Evolutionary conservation across 306 rosid genomes (phyloP), one percentile per base, ranked within the genome.

Genomic region (Acacia acuminata): DNA sequence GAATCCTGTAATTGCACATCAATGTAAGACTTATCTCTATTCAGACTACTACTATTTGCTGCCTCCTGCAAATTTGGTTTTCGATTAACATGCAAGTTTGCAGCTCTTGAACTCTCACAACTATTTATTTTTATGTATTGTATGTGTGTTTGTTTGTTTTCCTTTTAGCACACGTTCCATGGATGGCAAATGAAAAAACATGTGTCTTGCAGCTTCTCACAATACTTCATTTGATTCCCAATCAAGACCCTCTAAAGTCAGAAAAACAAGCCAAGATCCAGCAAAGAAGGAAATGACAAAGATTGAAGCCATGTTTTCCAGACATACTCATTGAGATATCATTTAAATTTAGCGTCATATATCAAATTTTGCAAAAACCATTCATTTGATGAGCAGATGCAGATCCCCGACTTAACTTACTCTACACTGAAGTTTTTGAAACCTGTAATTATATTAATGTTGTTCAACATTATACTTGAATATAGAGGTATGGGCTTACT

Each of bases 401-500:
- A 32, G 61, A 63, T 60, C 11, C 42, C 48, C n/a, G 25, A 58
- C 68, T 60, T 68, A 63, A 24, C 22, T 69, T 1, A 38, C 42
- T 38, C 42, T 38, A 6, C 42, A 38, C 6, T 38, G 42, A 38
- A 38, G 42, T 38, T 38, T 38, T 38, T 38, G 42, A 38, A 38
- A 38, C 42, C 6, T 38, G 42, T 27, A 25, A 24, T 60, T 10
- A 55, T 79, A 42, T 50, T 15, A n/a, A 53, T 60, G 24, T 40
- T 25, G 38, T 44, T 30, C 34, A 80, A 34, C 47, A 80, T 65
- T 36, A 64, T 76, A 76, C 48, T 74, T 10, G 27, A 77, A 76
- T 71, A 76, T 45, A 79, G 60, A 30, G 75, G 45, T 45, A 84
- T 51, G 66, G 60, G 70, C 97, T 87, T 90, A 93, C 98, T 89